phyloP scores from a whole-genome alignment of 805 yeast genomes.

The Candida oleophila region DNA sequence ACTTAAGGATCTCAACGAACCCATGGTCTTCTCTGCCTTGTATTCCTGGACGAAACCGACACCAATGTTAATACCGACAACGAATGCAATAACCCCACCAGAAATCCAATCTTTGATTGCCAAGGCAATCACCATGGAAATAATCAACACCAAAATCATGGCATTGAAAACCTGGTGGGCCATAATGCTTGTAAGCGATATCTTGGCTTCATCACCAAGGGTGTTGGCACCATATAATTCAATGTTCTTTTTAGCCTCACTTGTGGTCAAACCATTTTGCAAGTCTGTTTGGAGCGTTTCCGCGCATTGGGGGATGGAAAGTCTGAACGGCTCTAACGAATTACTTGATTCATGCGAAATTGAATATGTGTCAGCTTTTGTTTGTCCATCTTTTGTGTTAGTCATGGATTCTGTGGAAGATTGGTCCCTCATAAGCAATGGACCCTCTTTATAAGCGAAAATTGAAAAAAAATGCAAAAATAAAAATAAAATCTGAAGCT shows the following conservation, averaged over 20 bases:
- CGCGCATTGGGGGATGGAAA: constrained; percentile 36
- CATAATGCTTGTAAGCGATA: constrained; percentile 54
- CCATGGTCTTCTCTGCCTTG: constrained; percentile 79
- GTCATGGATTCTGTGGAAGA: not conserved
- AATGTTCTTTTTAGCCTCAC: constrained; percentile 15
- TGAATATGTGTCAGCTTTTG: not conserved
- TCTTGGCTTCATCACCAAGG: constrained; percentile 58
- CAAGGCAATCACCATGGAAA: constrained; percentile 67
- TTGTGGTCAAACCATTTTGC: constrained; percentile 45
- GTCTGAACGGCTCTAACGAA: constrained; percentile 23
- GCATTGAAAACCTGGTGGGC: constrained; percentile 74
- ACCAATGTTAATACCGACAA: constrained; percentile 58
- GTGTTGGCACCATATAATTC: constrained; percentile 56
- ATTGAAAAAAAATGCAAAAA: too few relatives aligned
- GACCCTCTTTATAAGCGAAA: not conserved
- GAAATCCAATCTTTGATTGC: constrained; percentile 79
- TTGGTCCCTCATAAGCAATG: not conserved
- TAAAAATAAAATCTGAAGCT: too few relatives aligned
- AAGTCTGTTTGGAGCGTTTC: constrained; percentile 39
- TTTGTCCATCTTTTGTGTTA: not conserved
- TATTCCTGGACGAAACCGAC: constrained; percentile 72
- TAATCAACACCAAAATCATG: constrained; percentile 70
- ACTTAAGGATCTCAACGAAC: constrained; percentile 61
- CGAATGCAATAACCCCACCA: constrained; percentile 77
- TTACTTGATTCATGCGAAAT: not conserved